Conservation (phyloP, 768 basidiomycete genomes). For the Amanita rubescens region DNA sequence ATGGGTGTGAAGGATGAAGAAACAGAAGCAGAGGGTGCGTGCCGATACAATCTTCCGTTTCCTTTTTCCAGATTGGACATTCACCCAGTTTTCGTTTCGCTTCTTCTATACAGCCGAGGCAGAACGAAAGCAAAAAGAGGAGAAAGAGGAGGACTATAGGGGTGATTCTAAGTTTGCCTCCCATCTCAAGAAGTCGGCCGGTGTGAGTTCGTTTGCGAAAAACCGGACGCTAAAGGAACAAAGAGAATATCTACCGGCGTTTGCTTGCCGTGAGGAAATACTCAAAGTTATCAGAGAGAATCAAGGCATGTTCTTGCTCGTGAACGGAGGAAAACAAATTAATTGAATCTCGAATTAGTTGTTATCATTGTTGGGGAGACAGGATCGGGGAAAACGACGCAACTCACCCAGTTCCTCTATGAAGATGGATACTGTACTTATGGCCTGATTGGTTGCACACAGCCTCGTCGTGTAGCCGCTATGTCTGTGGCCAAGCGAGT, state of each 20-base stretch:
- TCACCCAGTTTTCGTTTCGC: slow-evolving; percentile 55
- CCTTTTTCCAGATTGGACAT: slow-evolving; percentile 55
- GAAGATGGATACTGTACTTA: slow-evolving; percentile 92
- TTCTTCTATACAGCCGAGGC: slow-evolving; percentile 45
- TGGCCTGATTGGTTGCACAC: slow-evolving; percentile 94
- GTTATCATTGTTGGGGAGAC: slow-evolving; percentile 97
- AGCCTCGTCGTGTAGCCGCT: slow-evolving; percentile 96
- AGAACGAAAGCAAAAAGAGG: slow-evolving; percentile 39
- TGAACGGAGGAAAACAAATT: background rate
- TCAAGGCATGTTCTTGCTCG: slow-evolving; percentile 56
- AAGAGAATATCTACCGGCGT: slow-evolving; percentile 93
- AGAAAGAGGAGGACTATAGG: slow-evolving; percentile 69
- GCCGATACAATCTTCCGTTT: slow-evolving; percentile 12
- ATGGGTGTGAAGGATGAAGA: slow-evolving; percentile 97
- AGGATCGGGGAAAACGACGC: slow-evolving; percentile 99
- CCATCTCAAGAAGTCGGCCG: slow-evolving; percentile 76
- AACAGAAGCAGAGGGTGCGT: slow-evolving; percentile 85
- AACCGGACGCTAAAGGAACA: slow-evolving; percentile 88
- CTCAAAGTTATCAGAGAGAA: slow-evolving; percentile 87
- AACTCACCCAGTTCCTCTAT: slow-evolving; percentile 90
- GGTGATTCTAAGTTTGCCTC: slow-evolving; percentile 97
- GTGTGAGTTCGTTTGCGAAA: slow-evolving; percentile 76
- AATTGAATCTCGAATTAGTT: slow-evolving; percentile 39
- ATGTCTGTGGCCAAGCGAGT: slow-evolving; percentile 99
- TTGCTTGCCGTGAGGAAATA: slow-evolving; percentile 92